Base-by-base conservation (phyloP, 1,284 basidiomycete species). In the Heliocybe sulcata region DNA sequence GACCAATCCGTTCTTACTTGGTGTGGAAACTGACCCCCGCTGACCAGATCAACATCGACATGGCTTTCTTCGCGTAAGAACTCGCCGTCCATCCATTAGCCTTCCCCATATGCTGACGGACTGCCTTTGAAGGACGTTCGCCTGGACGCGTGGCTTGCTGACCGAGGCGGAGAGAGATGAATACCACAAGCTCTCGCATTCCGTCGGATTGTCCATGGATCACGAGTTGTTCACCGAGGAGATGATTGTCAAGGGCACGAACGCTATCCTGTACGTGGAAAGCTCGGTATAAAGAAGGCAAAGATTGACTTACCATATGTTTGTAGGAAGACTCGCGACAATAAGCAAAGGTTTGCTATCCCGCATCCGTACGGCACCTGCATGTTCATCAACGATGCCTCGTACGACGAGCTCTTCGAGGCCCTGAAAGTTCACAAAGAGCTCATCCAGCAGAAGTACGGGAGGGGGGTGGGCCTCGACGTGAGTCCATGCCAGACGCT, bases 331-430 rank as follows among this genome's bases (percentile, higher is more conserved):
- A 61, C 60, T 1, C 57, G 60, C 12, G 60, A 61, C 45, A 60
- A 60, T 53, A 60, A 59, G 52, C 60, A 61, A 35, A 58, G 60
- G 35, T 61, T 61, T 29, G 60, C 59, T 12, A 53, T 60, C n/a
- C 60, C 60, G 1, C 53, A 22, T 16, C 59, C 60, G 2, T 60
- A 60, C 42, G 60, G 60, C n/a, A 54, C 31, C 3, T 59, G 58
- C 51, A 16, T n/a, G 2, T 61, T 61, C 55, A 56, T 61, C 54
- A 61, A 61, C 54, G 54, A 60, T 52, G 57, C 57, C 26, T 35
- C 58, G 1, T 56, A 55, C 42, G 56, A 57, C 3, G 60, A 61
- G 54, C 55, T 61, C 27, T 60, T 58, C 45, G 54, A 33, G 2
- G 55, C 51, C 12, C 45, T 61, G 11, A 53, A 58, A 48, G 29